Conservation (phyloP, 2,329 filamentous ascomycete species). For the Thelonectria rubi region DNA sequence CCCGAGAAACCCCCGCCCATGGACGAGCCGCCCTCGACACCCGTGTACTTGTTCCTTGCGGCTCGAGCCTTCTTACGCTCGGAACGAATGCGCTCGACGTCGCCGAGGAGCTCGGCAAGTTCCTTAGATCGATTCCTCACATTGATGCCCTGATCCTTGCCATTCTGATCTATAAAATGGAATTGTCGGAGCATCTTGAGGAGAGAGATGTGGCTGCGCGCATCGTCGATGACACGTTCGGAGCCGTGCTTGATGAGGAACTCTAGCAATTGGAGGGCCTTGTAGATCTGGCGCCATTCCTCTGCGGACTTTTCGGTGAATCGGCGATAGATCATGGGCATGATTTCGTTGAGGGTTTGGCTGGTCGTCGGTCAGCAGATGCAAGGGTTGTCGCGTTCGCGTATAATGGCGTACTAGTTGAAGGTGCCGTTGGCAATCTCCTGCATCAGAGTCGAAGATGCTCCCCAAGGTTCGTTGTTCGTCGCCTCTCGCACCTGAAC, state of each 20-base stretch:
- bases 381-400: background rate
- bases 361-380: slow-evolving; percentile 56
- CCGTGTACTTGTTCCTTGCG: slow-evolving; percentile 94
- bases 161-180: slow-evolving; percentile 94
- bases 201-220: slow-evolving; percentile 90
- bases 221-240: slow-evolving; percentile 96
- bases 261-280: slow-evolving; percentile 94
- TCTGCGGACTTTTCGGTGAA: slow-evolving; percentile 98
- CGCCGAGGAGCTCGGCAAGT: slow-evolving; percentile 88
- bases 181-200: slow-evolving; percentile 99
- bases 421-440: slow-evolving; percentile 98
- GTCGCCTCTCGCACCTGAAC: slow-evolving; percentile 91
- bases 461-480: slow-evolving; percentile 98
- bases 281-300: slow-evolving; percentile 99
- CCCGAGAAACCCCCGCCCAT: slow-evolving; percentile 67
- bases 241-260: slow-evolving; percentile 98
- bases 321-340: slow-evolving; percentile 99
- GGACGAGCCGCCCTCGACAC: slow-evolving; percentile 83
- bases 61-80: slow-evolving; percentile 89
- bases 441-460: slow-evolving; percentile 86
- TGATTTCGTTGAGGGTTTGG: slow-evolving; percentile 97
- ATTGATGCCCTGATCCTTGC: slow-evolving; percentile 98
- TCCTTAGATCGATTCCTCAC: slow-evolving; percentile 97
- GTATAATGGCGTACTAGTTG: slow-evolving; percentile 78
- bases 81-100: slow-evolving; percentile 85